Evolutionary conservation across 2,329 filamentous ascomycete genomes (phyloP), one percentile per base, ranked within the genome.

Genomic region (Aspergillus clavatus): DNA sequence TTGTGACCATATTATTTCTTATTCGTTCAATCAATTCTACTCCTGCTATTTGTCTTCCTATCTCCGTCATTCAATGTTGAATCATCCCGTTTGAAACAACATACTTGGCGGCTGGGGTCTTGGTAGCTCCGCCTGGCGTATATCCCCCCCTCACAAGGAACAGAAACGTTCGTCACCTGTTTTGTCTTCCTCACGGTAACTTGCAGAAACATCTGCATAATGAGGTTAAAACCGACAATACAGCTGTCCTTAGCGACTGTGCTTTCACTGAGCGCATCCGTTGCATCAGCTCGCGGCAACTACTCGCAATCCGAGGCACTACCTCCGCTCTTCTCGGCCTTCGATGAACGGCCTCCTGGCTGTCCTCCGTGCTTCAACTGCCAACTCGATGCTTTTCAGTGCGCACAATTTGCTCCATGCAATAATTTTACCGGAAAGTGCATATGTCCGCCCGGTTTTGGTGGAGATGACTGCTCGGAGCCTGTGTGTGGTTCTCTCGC

Each of bases 361-460:
- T 75, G 59, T 46, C 67, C 63, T 7, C 60, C 58, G 54, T 91
- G 93, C 75, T 98, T 98, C 78, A 97, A 98, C 79, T 98, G 93
- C 73, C 86, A 96, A 47, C 80, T 98, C 12, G 90, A 93, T 22
- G 88, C 87, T 51, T 94, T 95, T 67, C 83, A 82, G 51, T 98
- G 93, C 68, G 83, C 87, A 51, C 93, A 98, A 71, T 98, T 86
- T 65, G 86, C 89, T 27, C 78, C 82, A 26, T 98, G 93, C 69
- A 94, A 93, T 67, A 82, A 85, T 60, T 89, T 83, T 61, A 95
- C 89, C 59, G 93, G 93, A 40, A 90, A 94, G 75, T 98, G 93
- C 71, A 80, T 84, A 48, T 98, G 93, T 67, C 90, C 91, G 7
- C 78, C 88, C 14, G 93, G 93, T 27, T 98, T 94, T 64, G 93